Evolutionary conservation across 177 flowering plant species (phyloP).

Genomic region (Vitis hybrid): DNA sequence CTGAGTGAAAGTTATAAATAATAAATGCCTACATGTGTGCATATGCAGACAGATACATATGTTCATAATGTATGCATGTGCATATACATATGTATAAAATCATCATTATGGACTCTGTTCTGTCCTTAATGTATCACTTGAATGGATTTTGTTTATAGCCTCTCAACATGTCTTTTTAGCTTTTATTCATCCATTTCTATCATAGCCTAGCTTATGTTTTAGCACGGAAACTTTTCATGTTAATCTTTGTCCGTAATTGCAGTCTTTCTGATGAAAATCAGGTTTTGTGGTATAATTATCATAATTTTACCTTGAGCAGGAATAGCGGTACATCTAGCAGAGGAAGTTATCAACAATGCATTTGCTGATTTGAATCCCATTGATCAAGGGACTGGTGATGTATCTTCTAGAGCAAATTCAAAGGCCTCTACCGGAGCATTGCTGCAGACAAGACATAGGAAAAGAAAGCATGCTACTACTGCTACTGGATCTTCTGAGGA

Average conservation of each 20-base stretch:
- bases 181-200: too few species aligned
- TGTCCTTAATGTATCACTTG: too few species aligned
- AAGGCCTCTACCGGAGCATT: conserved; percentile 23
- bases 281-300: not conserved
- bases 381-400: conserved; percentile 16
- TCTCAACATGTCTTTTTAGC: too few species aligned
- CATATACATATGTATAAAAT: too few species aligned
- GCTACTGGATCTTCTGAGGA: conserved; percentile 26
- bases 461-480: conserved; percentile 56
- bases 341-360: conserved; percentile 54
- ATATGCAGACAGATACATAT: too few species aligned
- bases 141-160: too few species aligned
- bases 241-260: not conserved
- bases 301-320: conserved; percentile 44
- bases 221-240: not conserved
- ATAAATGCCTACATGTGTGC: too few species aligned
- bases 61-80: too few species aligned
- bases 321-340: conserved; percentile 48
- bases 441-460: conserved; percentile 33
- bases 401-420: conserved; percentile 16
- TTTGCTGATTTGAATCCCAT: conserved; percentile 45
- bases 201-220: too few species aligned
- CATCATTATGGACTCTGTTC: too few species aligned
- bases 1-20: too few species aligned
- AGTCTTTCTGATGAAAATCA: not conserved